Base-by-base conservation (phyloP, 768 basidiomycete species). In the Suillus subluteus region DNA sequence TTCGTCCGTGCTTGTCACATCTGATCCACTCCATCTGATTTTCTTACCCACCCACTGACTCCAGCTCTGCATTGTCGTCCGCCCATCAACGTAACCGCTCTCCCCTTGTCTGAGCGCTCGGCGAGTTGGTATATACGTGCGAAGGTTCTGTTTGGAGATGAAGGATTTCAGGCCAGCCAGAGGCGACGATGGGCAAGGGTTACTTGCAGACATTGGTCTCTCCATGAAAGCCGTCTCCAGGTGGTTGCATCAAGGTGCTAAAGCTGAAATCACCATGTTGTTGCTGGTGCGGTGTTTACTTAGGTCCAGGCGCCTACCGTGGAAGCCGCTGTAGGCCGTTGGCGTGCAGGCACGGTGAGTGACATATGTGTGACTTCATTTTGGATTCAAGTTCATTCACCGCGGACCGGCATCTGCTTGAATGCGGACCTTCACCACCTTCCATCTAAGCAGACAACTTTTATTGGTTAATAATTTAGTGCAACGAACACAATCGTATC, bases 41-140 rank as follows among this genome's bases (percentile, higher is more conserved):
- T 84, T 90, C 77, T 88, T 82, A 4, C 85, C 83, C 5, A 89
- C 87, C 89, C 90, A 91, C 32, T 85, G 82, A 62, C 83, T 76
- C 88, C 87, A 90, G 46, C 80, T 79, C 67, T 84, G 84, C 65
- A 68, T 67, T 12, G 70, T 73, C 65, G 73, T 46, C 58, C 50
- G 69, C 40, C 76, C 66, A 52, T 73, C 63, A 13, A 68, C 48
- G 37, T 74, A 69, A 62, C 70, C 65, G 23, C 68, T 68, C 62
- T 79, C 74, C 46, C 69, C 72, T 30, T 73, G 35, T 4, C 54
- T 43, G 18, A 69, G 48, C 44, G 72, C 64, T 65, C 68, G 23
- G 11, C 69, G 69, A 5, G 74, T 63, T 6, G 76, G 50, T 41
- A 67, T 64, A 21, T 77, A 66, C 63, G 74, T 70, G 64, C 73